These are phyloP conservation scores for Phytophthora ramorum DNA, from an alignment of 352 stramenopile species.

Conservation along the genomic window DNA sequence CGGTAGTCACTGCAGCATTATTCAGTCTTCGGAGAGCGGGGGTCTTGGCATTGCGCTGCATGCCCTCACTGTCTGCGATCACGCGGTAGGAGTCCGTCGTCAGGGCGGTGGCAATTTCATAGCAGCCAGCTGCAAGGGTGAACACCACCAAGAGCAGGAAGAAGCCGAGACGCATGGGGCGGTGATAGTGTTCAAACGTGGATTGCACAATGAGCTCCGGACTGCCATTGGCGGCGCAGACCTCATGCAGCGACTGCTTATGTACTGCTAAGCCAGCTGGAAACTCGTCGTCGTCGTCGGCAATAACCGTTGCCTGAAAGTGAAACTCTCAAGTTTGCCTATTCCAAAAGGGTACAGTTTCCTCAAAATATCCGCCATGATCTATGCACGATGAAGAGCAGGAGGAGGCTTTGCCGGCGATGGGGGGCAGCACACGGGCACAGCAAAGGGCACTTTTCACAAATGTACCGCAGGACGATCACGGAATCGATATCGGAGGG, in stretches of 20 bases:
- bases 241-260: background rate
- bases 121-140: slow-evolving; percentile 9
- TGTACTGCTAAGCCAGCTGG: background rate
- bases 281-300: slow-evolving; percentile 1
- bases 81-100: slow-evolving; percentile 1
- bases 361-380: background rate
- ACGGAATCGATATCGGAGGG: too few species aligned
- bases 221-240: background rate
- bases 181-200: background rate
- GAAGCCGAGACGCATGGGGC: slow-evolving; percentile 10
- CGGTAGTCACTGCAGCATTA: background rate
- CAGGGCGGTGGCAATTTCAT: background rate
- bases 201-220: slow-evolving; percentile 15
- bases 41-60: slow-evolving; percentile 11
- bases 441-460: too few species aligned
- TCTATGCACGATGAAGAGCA: slow-evolving; percentile 15
- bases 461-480: too few species aligned
- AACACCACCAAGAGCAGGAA: slow-evolving; percentile 21
- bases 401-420: slow-evolving; percentile 13
- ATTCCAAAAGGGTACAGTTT: background rate
- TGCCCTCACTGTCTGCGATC: background rate
- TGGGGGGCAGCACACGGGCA: background rate
- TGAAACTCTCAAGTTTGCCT: background rate
- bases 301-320: background rate
- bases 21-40: background rate